A percentile compares a stretch with the other conserved stretches of the same genome.
phyloP scores from a whole-genome alignment of 2,329 filamentous ascomycete genomes.

The Diaporthe vaccinii region DNA sequence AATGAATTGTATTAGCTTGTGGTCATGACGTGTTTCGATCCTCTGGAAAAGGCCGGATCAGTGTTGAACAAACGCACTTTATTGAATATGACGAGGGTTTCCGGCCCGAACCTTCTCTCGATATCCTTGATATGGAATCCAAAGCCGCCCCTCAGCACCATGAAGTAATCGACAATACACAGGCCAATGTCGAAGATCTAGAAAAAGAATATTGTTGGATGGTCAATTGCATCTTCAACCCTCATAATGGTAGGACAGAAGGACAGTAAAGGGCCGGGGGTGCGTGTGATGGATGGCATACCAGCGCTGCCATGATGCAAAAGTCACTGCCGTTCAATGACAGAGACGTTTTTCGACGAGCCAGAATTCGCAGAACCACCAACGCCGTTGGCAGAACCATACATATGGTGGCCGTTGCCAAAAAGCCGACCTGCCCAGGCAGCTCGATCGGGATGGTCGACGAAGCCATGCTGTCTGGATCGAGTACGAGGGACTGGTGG shows the following conservation, averaged over 20 bases:
- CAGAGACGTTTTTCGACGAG: slow-evolving; percentile 13
- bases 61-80: neutral
- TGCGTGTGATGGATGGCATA: neutral
- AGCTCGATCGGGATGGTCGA: slow-evolving; percentile 19
- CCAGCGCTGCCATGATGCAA: slow-evolving; percentile 9
- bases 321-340: slow-evolving; percentile 19
- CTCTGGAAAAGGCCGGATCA: neutral
- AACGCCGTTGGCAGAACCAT: slow-evolving; percentile 7
- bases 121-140: slow-evolving; percentile 5
- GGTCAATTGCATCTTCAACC: neutral
- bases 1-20: neutral
- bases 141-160: slow-evolving; percentile 8
- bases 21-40: neutral
- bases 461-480: neutral
- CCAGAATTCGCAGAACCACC: slow-evolving; percentile 1
- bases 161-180: slow-evolving; percentile 12
- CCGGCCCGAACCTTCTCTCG: neutral
- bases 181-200: slow-evolving; percentile 7
- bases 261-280: too few relatives aligned
- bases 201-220: too few relatives aligned
- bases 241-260: neutral
- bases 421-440: slow-evolving; percentile 4
- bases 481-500: neutral
- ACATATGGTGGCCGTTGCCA: slow-evolving; percentile 10
- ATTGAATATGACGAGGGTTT: slow-evolving; percentile 2